Percentiles rank a stretch among this genome's conserved stretches.
Evolutionary conservation across 2,329 filamentous ascomycete species (phyloP).

Genomic region (Ascochyta rabiei): DNA sequence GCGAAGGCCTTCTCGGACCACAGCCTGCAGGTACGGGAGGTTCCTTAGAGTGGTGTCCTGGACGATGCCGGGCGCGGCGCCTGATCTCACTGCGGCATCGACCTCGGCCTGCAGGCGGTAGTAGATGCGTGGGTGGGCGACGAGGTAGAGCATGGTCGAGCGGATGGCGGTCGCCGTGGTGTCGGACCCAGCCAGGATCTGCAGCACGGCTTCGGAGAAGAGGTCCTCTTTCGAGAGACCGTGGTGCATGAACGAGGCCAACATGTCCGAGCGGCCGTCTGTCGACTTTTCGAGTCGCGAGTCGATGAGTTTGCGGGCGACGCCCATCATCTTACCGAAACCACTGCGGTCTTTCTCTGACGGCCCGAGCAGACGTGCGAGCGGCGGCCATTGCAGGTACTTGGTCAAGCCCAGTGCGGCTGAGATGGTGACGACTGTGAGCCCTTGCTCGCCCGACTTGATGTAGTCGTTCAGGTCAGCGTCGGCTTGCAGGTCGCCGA

Average conservation of each 20-base stretch:
- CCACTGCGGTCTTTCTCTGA: slow-evolving; percentile 41
- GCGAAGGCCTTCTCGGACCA: slow-evolving; percentile 50
- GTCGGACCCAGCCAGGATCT: slow-evolving; percentile 62
- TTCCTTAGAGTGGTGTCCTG: slow-evolving; percentile 50
- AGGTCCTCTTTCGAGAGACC: slow-evolving; percentile 49
- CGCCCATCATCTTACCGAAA: slow-evolving; percentile 30
- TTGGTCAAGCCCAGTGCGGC: slow-evolving; percentile 20
- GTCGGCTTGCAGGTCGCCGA: slow-evolving; percentile 58
- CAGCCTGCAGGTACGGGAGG: slow-evolving; percentile 54
- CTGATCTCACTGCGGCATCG: slow-evolving; percentile 40
- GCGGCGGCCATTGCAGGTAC: slow-evolving; percentile 23
- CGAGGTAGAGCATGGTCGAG: slow-evolving; percentile 58
- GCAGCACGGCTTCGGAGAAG: slow-evolving; percentile 50
- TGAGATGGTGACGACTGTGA: slow-evolving; percentile 8
- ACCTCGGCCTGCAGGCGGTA: slow-evolving; percentile 55
- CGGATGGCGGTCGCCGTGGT: slow-evolving; percentile 63
- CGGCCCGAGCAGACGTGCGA: slow-evolving; percentile 30
- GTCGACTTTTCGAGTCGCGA: slow-evolving; percentile 43
- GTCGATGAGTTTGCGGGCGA: slow-evolving; percentile 26
- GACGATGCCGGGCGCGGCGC: slow-evolving; percentile 48
- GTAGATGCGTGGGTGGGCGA: slow-evolving; percentile 55
- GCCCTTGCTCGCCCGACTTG: slow-evolving; percentile 47
- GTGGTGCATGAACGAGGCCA: slow-evolving; percentile 57
- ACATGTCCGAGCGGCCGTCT: slow-evolving; percentile 57
- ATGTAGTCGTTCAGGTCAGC: slow-evolving; percentile 54